Percentiles rank a stretch among this genome's conserved stretches.
Evolutionary conservation across 2,329 filamentous ascomycete genomes (phyloP).

Genomic region (Paecilomyces fulvus): DNA sequence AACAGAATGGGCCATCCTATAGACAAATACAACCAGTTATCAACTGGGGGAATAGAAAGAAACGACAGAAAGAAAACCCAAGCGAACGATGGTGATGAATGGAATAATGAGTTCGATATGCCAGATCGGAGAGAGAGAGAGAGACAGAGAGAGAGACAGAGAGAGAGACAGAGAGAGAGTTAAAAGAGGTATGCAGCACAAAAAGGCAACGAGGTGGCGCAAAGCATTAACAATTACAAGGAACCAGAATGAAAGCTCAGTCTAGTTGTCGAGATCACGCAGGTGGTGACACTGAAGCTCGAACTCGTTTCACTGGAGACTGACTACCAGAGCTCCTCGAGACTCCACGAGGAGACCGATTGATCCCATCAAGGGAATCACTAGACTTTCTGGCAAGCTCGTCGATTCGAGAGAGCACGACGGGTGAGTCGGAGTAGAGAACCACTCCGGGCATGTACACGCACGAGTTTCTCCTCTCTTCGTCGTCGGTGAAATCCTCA

Average conservation of each 20-base stretch:
- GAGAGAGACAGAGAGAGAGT: not conserved
- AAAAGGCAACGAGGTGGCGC: not conserved
- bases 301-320: not conserved
- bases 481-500: conserved; percentile 38
- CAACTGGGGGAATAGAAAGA: not conserved
- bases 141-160: too few relatives aligned
- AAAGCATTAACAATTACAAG: not conserved
- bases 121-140: not conserved
- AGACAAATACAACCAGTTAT: not conserved
- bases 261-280: not conserved
- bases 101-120: not conserved
- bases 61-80: not conserved
- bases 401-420: conserved; percentile 30
- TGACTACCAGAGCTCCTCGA: conserved; percentile 14
- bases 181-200: not conserved
- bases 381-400: conserved; percentile 29
- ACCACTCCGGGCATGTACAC: conserved; percentile 43
- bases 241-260: not conserved
- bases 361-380: conserved; percentile 22
- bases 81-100: not conserved
- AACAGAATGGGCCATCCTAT: not conserved
- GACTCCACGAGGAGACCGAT: conserved; percentile 27
- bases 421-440: conserved; percentile 42
- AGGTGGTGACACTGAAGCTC: not conserved
- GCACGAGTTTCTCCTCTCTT: conserved; percentile 35